Conservation (phyloP, 352 stramenopile genomes). For the Phytophthora sansomeana region DNA sequence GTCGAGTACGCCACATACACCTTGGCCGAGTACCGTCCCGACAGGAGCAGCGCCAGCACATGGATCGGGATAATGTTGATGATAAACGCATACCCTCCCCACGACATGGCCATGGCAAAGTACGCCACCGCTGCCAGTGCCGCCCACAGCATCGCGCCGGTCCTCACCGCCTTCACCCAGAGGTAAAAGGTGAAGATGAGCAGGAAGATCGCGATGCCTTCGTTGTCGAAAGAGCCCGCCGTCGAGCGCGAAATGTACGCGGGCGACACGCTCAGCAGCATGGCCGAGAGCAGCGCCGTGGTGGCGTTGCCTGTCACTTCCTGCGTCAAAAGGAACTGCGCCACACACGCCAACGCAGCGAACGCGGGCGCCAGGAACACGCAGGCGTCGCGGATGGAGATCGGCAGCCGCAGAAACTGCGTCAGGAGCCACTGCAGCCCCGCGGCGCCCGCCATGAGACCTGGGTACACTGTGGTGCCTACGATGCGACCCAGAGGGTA, state of each 20-base stretch:
- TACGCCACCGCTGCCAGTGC: constrained; percentile 88
- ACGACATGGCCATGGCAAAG: constrained; percentile 97
- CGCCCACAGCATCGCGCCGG: constrained; percentile 80
- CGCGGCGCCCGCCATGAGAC: constrained; percentile 89
- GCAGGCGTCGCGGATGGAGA: constrained; percentile 86
- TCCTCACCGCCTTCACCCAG: constrained; percentile 91
- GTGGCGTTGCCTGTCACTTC: constrained; percentile 73
- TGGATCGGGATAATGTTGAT: constrained; percentile 99
- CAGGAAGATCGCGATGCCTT: constrained; percentile 98
- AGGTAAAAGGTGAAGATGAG: constrained; percentile 98
- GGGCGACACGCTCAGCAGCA: constrained; percentile 96
- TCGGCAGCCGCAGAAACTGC: constrained; percentile 31
- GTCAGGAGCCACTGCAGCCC: constrained; percentile 72
- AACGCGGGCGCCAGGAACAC: constrained; percentile 93
- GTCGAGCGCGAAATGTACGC: constrained; percentile 98
- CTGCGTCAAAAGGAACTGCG: constrained; percentile 89
- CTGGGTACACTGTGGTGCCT: constrained; percentile 94
- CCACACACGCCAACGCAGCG: constrained; percentile 82
- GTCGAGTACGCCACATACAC: constrained; percentile 98
- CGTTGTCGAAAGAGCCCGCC: constrained; percentile 99
- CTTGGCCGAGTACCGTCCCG: constrained; percentile 91
- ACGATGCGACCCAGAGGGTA: constrained; percentile 94
- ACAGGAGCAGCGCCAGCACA: constrained; percentile 91
- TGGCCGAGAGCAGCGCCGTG: constrained; percentile 89
- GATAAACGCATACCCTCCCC: constrained; percentile 99